phyloP scores from a whole-genome alignment of 108 stramenopile genomes.

The Fragilaria crotonensis region DNA sequence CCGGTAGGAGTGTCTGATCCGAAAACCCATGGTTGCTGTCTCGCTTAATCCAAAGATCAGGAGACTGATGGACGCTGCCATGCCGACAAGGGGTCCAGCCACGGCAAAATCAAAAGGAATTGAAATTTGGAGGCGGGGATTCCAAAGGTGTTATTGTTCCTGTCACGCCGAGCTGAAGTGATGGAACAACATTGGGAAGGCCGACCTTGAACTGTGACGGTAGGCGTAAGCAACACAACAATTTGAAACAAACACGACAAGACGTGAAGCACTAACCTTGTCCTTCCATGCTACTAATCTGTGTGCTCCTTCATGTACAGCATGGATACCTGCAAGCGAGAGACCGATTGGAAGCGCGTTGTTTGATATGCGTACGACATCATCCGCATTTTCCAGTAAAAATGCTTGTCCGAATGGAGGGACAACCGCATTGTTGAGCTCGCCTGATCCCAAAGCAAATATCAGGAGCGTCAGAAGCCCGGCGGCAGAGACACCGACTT shows the following conservation, averaged over 20 bases:
- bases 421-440: constrained; percentile 35
- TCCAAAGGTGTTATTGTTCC: constrained; percentile 43
- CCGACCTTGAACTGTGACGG: constrained; percentile 35
- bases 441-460: constrained; percentile 51
- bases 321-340: constrained; percentile 24
- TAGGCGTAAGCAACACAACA: background rate
- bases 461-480: constrained; percentile 30
- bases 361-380: too few species aligned
- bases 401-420: constrained; percentile 23
- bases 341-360: constrained; percentile 29
- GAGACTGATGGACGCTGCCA: constrained; percentile 25
- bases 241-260: background rate
- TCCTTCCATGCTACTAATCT: constrained; percentile 37
- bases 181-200: constrained; percentile 44
- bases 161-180: constrained; percentile 36
- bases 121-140: constrained; percentile 36
- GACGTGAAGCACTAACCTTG: constrained; percentile 29
- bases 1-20: constrained; percentile 27
- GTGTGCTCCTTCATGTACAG: constrained; percentile 45
- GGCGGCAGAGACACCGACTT: constrained; percentile 32
- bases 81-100: constrained; percentile 42
- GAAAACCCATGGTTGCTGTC: constrained; percentile 37
- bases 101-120: constrained; percentile 57
- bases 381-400: constrained; percentile 7
- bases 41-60: constrained; percentile 38